These are phyloP conservation scores for Raphanus hybrid DNA, from an alignment of 441 rosid species.

Conservation along the genomic window DNA sequence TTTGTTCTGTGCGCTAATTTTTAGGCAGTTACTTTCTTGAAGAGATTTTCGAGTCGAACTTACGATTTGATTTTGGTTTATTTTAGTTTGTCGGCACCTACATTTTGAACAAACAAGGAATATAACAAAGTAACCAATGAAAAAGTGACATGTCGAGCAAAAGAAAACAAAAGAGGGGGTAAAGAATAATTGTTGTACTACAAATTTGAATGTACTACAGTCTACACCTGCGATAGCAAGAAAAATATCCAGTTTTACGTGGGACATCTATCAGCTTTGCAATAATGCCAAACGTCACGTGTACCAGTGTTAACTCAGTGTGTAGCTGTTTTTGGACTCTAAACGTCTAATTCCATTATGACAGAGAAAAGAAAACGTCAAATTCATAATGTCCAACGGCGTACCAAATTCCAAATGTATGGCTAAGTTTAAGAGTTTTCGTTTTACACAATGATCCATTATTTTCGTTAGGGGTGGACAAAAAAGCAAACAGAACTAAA, in stretches of 20 bases:
- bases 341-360: not conserved
- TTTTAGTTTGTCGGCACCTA: not conserved
- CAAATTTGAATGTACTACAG: slow-evolving; percentile 31
- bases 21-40: too few relatives aligned
- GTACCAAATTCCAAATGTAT: slow-evolving; percentile 25
- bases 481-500: too few relatives aligned
- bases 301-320: slow-evolving; percentile 14
- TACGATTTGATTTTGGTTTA: too few relatives aligned
- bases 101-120: not conserved
- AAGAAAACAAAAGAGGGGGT: slow-evolving; percentile 13
- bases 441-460: not conserved
- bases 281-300: slow-evolving; percentile 22
- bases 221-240: not conserved
- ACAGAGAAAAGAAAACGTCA: not conserved
- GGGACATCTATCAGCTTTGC: slow-evolving; percentile 10
- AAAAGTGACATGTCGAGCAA: slow-evolving; percentile 12
- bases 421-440: slow-evolving; percentile 6
- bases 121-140: slow-evolving; percentile 27
- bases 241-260: slow-evolving; percentile 18
- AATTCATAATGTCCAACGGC: slow-evolving; percentile 14
- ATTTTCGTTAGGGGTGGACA: not conserved
- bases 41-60: too few relatives aligned
- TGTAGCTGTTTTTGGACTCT: not conserved
- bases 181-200: slow-evolving; percentile 26
- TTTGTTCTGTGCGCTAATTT: not conserved